Evolutionary conservation across 306 rosid species (phyloP).

Genomic region (Rubus idaeus): DNA sequence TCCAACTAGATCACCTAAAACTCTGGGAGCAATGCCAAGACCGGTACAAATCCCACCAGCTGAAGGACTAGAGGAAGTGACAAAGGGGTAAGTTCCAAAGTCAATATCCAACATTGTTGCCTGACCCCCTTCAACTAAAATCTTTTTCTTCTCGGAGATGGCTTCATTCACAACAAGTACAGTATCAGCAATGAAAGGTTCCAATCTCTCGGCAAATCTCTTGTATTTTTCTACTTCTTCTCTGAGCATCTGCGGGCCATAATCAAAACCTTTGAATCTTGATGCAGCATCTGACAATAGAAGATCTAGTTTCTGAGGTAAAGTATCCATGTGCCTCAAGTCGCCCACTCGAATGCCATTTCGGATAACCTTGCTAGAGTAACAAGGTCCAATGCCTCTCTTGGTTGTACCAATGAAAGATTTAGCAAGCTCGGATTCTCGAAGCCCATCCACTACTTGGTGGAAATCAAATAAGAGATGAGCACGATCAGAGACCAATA

Average conservation of each 20-base stretch:
- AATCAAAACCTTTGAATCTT: constrained; percentile 74
- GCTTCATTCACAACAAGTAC: constrained; percentile 82
- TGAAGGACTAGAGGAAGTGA: constrained; percentile 96
- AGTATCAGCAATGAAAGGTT: constrained; percentile 81
- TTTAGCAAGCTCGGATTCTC: constrained; percentile 86
- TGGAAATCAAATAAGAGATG: constrained; percentile 93
- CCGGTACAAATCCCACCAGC: constrained; percentile 99
- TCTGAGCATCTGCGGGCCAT: constrained; percentile 66
- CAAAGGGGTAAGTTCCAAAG: constrained; percentile 97
- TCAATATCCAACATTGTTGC: constrained; percentile 96
- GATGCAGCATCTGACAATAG: constrained; percentile 69
- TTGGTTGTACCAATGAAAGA: constrained; percentile 96
- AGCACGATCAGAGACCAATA: constrained; percentile 90
- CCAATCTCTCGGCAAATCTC: constrained; percentile 92
- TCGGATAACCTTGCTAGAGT: constrained; percentile 81
- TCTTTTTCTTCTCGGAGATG: constrained; percentile 66
- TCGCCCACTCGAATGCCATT: constrained; percentile 92
- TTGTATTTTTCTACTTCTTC: constrained; percentile 87
- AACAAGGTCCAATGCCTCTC: constrained; percentile 98
- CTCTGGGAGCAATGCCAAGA: constrained; percentile 93
- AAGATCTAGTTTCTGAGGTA: constrained; percentile 81
- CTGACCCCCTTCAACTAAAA: constrained; percentile 98
- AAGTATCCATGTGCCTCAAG: constrained; percentile 84
- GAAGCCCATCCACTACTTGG: constrained; percentile 84
- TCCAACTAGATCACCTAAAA: constrained; percentile 88